Percentiles rank a stretch among this genome's conserved stretches.
These are phyloP conservation scores for Nigrospora oryzae DNA, from an alignment of 2,329 filamentous ascomycete species.

Conservation along the genomic window DNA sequence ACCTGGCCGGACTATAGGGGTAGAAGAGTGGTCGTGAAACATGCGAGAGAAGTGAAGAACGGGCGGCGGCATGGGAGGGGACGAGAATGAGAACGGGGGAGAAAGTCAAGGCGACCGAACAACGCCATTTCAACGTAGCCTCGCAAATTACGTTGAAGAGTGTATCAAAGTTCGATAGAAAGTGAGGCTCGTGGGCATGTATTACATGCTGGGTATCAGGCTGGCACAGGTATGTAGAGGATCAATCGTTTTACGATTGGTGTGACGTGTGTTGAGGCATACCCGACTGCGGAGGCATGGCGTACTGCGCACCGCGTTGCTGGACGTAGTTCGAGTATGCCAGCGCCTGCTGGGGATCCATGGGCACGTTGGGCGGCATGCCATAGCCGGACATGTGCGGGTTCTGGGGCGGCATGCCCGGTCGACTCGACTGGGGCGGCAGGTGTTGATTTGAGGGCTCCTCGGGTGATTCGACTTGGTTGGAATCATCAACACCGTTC, in stretches of 20 bases:
- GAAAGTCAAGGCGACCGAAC: constrained; percentile 21
- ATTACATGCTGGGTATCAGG: constrained; percentile 54
- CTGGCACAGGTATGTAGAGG: constrained; percentile 16
- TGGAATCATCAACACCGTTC: constrained; percentile 68
- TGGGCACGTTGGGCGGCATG: constrained; percentile 54
- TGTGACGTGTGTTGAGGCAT: constrained; percentile 80
- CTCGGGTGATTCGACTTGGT: constrained; percentile 83
- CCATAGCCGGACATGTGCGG: constrained; percentile 53
- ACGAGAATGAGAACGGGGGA: constrained; percentile 8
- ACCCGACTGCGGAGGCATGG: constrained; percentile 67
- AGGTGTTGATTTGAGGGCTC: constrained; percentile 73
- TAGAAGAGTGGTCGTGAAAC: neutral
- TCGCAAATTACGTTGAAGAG: constrained; percentile 25
- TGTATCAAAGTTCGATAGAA: constrained; percentile 19
- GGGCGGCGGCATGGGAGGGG: neutral
- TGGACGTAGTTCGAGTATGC: constrained; percentile 81
- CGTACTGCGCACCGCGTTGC: constrained; percentile 64
- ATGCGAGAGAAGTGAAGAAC: constrained; percentile 11
- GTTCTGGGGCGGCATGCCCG: constrained; percentile 60
- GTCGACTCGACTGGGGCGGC: constrained; percentile 53
- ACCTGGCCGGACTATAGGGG: constrained; percentile 2
- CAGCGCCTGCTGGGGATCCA: constrained; percentile 70
- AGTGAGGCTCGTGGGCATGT: constrained; percentile 33
- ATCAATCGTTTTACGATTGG: constrained; percentile 48
- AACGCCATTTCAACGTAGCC: constrained; percentile 37